Evolutionary conservation across 2,329 filamentous ascomycete genomes (phyloP), one percentile per base, ranked within the genome.

Genomic region (Trichoderma gracile): DNA sequence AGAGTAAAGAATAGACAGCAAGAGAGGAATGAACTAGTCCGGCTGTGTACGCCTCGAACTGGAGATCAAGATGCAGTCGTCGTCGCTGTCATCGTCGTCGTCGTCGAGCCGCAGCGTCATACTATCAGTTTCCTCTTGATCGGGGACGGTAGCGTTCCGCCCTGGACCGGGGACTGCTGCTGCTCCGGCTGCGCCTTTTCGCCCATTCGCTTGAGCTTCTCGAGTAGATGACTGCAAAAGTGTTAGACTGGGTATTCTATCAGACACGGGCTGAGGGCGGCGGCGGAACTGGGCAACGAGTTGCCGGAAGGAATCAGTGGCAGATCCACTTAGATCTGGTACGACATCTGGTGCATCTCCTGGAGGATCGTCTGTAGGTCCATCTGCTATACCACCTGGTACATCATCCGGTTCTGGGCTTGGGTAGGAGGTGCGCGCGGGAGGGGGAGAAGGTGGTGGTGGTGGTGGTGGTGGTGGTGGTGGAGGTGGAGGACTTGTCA

Each of bases 121-220:
- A 78, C 69, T 33, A 80, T 73, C 59, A 82, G 68, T 61, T 78
- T 78, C 62, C 78, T 76, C 70, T 83, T 83, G 66, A 84, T 81
- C 14, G 78, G 80, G 43, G 77, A 71, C 1, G 80, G 78, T 1
- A 77, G 69, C n/a, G 69, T 47, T 3, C 72, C 60, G 27, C 74
- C 77, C 53, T 79, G 71, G 19, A 79, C 40, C 3, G 67, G 55
- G 5, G 70, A 68, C 63, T 76, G 73, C 63, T 76, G 73, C 25
- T 77, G 72, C 17, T 71, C 70, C 38, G 70, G 68, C 59, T 76
- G 69, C 1, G 74, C 70, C 56, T 74, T 78, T 57, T 79, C 79
- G 60, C 78, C 79, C 63, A 84, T 69, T 14, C 72, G 75, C 65
- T 81, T 81, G 65, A 86, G 79, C 66, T 84, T 85, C 14, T 83